These are phyloP conservation scores for Flaveria trinervia DNA, from an alignment of 129 eudicot species.

Conservation along the genomic window DNA sequence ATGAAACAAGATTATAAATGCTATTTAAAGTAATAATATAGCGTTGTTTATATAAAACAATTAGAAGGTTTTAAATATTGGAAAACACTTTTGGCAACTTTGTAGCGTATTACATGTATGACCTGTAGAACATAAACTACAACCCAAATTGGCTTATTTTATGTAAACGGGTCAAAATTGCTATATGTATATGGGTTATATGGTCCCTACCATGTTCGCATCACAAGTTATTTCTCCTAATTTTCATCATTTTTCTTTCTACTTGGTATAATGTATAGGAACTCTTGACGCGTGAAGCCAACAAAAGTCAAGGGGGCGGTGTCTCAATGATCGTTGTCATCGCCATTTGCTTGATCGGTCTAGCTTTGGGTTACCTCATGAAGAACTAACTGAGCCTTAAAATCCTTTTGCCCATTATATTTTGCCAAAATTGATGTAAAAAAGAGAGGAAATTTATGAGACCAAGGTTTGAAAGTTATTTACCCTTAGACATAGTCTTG, in stretches of 20 bases:
- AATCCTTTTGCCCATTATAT: slow-evolving; percentile 11
- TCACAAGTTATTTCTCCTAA: background rate
- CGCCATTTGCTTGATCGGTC: slow-evolving; percentile 57
- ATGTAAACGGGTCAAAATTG: background rate
- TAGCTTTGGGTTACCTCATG: slow-evolving; percentile 62
- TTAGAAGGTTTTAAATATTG: background rate
- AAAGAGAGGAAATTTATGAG: slow-evolving; percentile 10
- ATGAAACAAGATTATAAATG: background rate
- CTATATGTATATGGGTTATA: background rate
- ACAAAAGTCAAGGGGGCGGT: slow-evolving; percentile 57
- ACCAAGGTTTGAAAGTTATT: slow-evolving; percentile 26
- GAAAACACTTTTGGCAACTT: background rate
- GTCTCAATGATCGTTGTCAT: slow-evolving; percentile 57
- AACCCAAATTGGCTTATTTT: no score
- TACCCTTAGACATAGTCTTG: slow-evolving; percentile 29
- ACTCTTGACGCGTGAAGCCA: slow-evolving; percentile 52
- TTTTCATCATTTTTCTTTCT: background rate
- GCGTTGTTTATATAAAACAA: background rate
- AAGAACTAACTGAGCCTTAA: slow-evolving; percentile 30
- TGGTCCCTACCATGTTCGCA: background rate
- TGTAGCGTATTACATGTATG: background rate
- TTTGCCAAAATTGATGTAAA: slow-evolving; percentile 31
- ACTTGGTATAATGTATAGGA: slow-evolving; percentile 45
- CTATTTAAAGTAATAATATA: background rate
- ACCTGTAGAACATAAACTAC: no score